Conservation (phyloP, 257 asterid species). For the Jasminum sambac region DNA sequence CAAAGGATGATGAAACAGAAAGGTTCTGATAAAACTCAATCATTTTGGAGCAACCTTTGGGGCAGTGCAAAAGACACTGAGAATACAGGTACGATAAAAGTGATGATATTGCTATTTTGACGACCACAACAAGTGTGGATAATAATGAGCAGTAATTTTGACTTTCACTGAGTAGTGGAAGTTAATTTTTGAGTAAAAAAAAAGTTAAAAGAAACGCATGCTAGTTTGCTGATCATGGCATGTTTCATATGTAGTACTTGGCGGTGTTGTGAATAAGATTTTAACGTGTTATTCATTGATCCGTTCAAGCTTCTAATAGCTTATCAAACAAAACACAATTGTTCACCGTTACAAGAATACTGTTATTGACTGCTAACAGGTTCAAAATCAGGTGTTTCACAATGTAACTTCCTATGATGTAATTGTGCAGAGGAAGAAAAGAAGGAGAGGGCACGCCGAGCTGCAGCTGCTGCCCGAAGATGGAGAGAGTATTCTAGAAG, state of each 20-base stretch:
- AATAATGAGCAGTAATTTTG: no score
- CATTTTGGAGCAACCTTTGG: slow-evolving; percentile 82
- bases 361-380: background rate
- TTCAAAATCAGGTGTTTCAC: background rate
- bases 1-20: slow-evolving; percentile 72
- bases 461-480: slow-evolving; percentile 94
- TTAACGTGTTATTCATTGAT: no score
- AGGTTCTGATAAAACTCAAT: slow-evolving; percentile 54
- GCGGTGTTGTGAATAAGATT: no score
- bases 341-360: no score
- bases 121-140: background rate
- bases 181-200: no score
- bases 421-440: slow-evolving; percentile 64
- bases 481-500: slow-evolving; percentile 96
- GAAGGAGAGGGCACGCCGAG: slow-evolving; percentile 70
- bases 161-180: no score
- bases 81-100: slow-evolving; percentile 39
- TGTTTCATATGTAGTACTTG: no score
- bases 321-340: no score
- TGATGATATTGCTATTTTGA: background rate
- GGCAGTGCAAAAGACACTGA: slow-evolving; percentile 52
- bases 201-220: no score
- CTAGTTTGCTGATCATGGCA: no score
- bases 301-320: no score
- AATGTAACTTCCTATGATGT: background rate